Conservation (phyloP, 2,329 filamentous ascomycete species). For the Onygenales sp. region DNA sequence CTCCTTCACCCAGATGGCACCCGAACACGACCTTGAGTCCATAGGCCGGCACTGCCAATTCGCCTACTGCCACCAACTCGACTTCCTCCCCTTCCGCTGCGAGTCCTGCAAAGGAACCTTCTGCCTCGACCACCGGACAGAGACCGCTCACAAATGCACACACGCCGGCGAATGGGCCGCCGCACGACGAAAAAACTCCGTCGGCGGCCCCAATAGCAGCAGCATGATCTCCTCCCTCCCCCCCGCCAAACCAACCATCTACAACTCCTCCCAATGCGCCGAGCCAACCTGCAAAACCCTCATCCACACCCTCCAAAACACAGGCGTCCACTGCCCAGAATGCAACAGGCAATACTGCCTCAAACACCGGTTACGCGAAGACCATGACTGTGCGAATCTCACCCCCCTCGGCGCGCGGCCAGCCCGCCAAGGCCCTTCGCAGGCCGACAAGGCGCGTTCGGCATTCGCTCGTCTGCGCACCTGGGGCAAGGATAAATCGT, state of each 20-base stretch:
- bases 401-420: conserved; percentile 47
- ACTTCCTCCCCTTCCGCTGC: conserved; percentile 91
- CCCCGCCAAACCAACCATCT: conserved; percentile 44
- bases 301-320: conserved; percentile 42
- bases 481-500: conserved; percentile 69
- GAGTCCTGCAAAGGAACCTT: conserved; percentile 76
- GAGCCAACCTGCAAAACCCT: conserved; percentile 42
- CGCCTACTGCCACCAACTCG: conserved; percentile 84
- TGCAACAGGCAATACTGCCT: conserved; percentile 44
- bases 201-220: conserved; percentile 16
- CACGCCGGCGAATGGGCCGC: conserved; percentile 53
- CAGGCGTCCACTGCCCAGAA: conserved; percentile 40
- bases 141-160: conserved; percentile 64
- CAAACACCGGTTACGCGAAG: conserved; percentile 45
- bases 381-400: conserved; percentile 76
- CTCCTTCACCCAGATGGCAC: conserved; percentile 30
- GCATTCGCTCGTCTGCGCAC: conserved; percentile 69
- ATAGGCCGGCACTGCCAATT: conserved; percentile 88
- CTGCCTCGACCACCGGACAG: conserved; percentile 88
- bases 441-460: conserved; percentile 56
- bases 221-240: conserved; percentile 19
- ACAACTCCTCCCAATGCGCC: conserved; percentile 44
- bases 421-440: conserved; percentile 31
- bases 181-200: conserved; percentile 32
- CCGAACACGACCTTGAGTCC: conserved; percentile 66